Conservation (phyloP, 768 basidiomycete species). For the Leccinum longicurvipes region DNA sequence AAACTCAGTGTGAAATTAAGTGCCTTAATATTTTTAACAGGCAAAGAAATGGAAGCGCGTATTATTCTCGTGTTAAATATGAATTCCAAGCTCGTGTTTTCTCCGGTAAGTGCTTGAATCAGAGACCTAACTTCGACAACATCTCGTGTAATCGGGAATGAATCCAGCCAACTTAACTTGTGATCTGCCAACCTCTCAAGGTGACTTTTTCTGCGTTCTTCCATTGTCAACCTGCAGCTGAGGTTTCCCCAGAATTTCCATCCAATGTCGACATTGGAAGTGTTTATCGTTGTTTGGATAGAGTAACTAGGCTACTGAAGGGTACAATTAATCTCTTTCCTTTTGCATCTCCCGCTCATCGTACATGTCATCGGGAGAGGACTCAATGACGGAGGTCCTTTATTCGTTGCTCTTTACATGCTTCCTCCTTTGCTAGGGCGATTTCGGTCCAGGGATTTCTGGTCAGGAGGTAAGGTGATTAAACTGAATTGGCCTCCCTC, state of each 20-base stretch:
- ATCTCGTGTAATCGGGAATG: background rate
- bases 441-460: slow-evolving; percentile 6
- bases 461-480: slow-evolving; percentile 19
- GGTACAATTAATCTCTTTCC: slow-evolving; percentile 12
- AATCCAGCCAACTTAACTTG: slow-evolving; percentile 13
- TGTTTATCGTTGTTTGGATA: slow-evolving; percentile 12
- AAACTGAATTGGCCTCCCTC: background rate
- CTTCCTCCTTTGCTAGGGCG: slow-evolving; percentile 8
- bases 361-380: slow-evolving; percentile 15
- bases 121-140: background rate
- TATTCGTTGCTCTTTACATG: slow-evolving; percentile 19
- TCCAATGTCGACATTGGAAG: background rate
- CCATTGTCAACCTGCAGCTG: background rate
- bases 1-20: background rate
- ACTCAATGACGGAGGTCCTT: slow-evolving; percentile 16
- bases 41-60: background rate
- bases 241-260: slow-evolving; percentile 4
- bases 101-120: slow-evolving; percentile 3
- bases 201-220: slow-evolving; percentile 1
- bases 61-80: slow-evolving; percentile 20
- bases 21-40: background rate
- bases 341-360: slow-evolving; percentile 24
- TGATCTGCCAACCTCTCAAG: slow-evolving; percentile 24
- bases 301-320: slow-evolving; percentile 8
- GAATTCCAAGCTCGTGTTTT: slow-evolving; percentile 21